These are phyloP conservation scores for Papiliotrema laurentii DNA, from an alignment of 1,284 basidiomycete species.

Conservation along the genomic window DNA sequence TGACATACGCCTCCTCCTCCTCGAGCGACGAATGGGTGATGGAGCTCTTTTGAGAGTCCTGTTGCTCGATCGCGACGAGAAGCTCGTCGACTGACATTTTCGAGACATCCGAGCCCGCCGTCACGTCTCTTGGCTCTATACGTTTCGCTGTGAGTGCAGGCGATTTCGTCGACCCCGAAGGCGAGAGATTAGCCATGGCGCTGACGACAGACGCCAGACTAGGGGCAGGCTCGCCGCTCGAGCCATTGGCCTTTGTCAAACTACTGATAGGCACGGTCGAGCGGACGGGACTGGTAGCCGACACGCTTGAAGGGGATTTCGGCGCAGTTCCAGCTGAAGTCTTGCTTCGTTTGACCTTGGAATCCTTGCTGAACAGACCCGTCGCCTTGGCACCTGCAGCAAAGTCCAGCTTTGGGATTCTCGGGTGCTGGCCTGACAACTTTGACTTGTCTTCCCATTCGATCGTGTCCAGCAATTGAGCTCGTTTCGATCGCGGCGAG, in stretches of 20 bases:
- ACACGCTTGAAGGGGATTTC: neutral
- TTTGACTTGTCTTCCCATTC: slow-evolving; percentile 45
- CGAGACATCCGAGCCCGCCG: slow-evolving; percentile 28
- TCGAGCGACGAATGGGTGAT: slow-evolving; percentile 45
- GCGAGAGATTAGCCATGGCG: neutral
- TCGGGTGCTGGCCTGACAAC: slow-evolving; percentile 38
- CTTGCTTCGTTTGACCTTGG: slow-evolving; percentile 22
- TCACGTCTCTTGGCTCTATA: slow-evolving; percentile 27
- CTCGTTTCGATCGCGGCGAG: slow-evolving; percentile 45
- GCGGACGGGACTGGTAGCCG: neutral
- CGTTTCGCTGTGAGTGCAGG: slow-evolving; percentile 42
- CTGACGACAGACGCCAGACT: slow-evolving; percentile 7
- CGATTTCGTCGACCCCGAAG: slow-evolving; percentile 18
- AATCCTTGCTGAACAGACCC: slow-evolving; percentile 32
- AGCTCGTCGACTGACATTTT: slow-evolving; percentile 50
- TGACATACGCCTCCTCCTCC: slow-evolving; percentile 52
- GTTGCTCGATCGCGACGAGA: slow-evolving; percentile 48
- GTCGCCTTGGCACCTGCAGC: slow-evolving; percentile 38
- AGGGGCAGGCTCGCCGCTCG: slow-evolving; percentile 1
- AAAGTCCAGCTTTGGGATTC: slow-evolving; percentile 41
- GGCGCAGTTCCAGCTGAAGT: neutral
- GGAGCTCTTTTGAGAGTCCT: slow-evolving; percentile 44
- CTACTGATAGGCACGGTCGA: neutral
- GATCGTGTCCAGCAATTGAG: slow-evolving; percentile 45
- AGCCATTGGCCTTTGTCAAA: too few relatives aligned